Conservation (phyloP, 2,329 filamentous ascomycete genomes). For the Colletotrichum coccodes region DNA sequence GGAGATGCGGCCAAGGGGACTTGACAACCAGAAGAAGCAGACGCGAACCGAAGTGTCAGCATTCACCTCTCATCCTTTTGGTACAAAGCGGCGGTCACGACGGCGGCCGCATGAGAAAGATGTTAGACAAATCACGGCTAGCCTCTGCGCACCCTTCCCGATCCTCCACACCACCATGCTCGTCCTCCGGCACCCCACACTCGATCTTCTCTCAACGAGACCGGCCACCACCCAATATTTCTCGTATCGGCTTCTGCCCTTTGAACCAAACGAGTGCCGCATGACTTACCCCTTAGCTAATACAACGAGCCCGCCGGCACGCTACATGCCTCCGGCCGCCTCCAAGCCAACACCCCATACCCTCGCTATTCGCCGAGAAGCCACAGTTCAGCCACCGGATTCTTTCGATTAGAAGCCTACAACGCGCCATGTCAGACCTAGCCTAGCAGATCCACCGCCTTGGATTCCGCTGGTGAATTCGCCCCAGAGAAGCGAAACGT, state of each 20-base stretch:
- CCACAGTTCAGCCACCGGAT: conserved; percentile 18
- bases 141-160: conserved; percentile 25
- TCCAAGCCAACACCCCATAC: conserved; percentile 6
- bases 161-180: conserved; percentile 27
- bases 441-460: background rate
- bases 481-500: background rate
- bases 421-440: conserved; percentile 26
- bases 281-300: conserved; percentile 30
- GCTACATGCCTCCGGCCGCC: background rate
- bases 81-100: conserved; percentile 13
- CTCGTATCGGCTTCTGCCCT: conserved; percentile 24
- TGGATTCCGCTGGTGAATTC: background rate
- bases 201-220: conserved; percentile 15
- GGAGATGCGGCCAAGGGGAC: background rate
- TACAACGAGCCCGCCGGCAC: conserved; percentile 2
- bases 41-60: background rate
- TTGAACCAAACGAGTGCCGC: conserved; percentile 8
- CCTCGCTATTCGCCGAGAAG: conserved; percentile 19
- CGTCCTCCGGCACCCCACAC: conserved; percentile 25
- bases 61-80: conserved; percentile 1
- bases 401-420: conserved; percentile 17
- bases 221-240: conserved; percentile 12
- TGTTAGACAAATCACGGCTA: conserved; percentile 29
- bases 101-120: conserved; percentile 16
- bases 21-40: background rate